These are phyloP conservation scores for Botrytis sinoallii DNA, from an alignment of 2,329 filamentous ascomycete genomes.

Conservation along the genomic window DNA sequence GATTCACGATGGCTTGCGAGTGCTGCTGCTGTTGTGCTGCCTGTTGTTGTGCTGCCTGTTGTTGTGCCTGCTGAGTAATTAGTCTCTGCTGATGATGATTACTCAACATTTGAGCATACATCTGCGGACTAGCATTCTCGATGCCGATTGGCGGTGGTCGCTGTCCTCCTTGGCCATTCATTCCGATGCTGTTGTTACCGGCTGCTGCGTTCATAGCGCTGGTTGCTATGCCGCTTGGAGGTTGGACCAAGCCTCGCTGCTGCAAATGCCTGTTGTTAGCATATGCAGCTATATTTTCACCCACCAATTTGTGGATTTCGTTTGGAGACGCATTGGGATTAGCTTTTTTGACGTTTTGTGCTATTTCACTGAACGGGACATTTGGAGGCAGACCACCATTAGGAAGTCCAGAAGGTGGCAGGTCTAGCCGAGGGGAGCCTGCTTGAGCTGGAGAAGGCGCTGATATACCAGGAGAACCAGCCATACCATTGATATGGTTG, in stretches of 20 bases:
- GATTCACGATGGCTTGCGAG: constrained; percentile 19
- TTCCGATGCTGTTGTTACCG: constrained; percentile 36
- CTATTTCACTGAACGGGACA: constrained; percentile 13
- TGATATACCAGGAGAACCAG: constrained; percentile 38
- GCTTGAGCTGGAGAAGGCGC: constrained; percentile 31
- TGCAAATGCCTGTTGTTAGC: constrained; percentile 18
- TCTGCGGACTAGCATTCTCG: constrained; percentile 43
- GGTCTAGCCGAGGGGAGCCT: constrained; percentile 34
- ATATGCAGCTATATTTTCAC: constrained; percentile 36
- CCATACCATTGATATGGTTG: constrained; percentile 47
- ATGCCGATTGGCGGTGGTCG: constrained; percentile 33
- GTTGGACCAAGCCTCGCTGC: constrained; percentile 38
- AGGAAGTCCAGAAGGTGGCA: constrained; percentile 22
- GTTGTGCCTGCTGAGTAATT: neutral
- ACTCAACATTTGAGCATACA: constrained; percentile 52
- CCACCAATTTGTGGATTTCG: constrained; percentile 30
- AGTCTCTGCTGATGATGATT: constrained; percentile 42
- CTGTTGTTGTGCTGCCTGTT: constrained; percentile 34
- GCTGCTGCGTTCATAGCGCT: constrained; percentile 51
- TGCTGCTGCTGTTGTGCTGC: constrained; percentile 29
- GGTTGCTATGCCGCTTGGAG: constrained; percentile 45
- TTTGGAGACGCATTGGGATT: constrained; percentile 9
- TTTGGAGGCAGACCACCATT: constrained; percentile 11
- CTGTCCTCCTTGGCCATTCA: constrained; percentile 16
- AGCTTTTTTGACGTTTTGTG: constrained; percentile 1